Evolutionary conservation across 192 early-diverging fungal genomes (phyloP), one percentile per base, ranked within the genome.

Genomic region (Mortierella antarctica): DNA sequence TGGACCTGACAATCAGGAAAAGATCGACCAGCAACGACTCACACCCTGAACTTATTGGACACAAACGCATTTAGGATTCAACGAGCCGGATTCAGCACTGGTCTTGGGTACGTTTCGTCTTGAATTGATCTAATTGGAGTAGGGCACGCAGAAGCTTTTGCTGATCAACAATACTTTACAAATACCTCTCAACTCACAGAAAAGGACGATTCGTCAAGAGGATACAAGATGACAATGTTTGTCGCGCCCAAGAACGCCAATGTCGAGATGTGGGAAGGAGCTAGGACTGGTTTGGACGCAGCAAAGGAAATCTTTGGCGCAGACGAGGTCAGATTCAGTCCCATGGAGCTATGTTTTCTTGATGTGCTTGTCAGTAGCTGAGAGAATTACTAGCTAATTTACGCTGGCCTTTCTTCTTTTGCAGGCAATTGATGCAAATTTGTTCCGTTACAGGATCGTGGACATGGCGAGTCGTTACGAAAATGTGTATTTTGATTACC

Each of bases 251-350:
- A 90, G 71, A 93, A 92, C 48, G 86, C 84, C 23, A 76, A 90
- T 15, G 86, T 88, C 45, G 95, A 97, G 78, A 83, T 94, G 60
- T 99, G 97, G 97, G 97, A 99, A 70, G 97, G 97, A 13, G 92
- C 96, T 44, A 77, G 94, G 46, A 91, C 92, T 11, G 97, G 97
- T 7, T 57, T 96, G 1, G 90, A 95, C 15, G 94, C 91, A 7
- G 94, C 92, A 0, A 86, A 87, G 54, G 84, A 88, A 44, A 61
- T 91, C 10, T 96, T 95, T 87, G 94, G 93, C n/a, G 94, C 93
- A 5, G 95, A 96, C 67, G 91, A 95, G 83, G 92, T 92, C 81
- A 47, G 17, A 56, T 13, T 20, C 57, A 17, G 7, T 41, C 39
- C 20, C 41, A 8, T 4, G 39, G 15, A 20, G 21, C 11, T 4